Evolutionary conservation across 1,284 basidiomycete species (phyloP).

Genomic region (Phenoliferia sp.): DNA sequence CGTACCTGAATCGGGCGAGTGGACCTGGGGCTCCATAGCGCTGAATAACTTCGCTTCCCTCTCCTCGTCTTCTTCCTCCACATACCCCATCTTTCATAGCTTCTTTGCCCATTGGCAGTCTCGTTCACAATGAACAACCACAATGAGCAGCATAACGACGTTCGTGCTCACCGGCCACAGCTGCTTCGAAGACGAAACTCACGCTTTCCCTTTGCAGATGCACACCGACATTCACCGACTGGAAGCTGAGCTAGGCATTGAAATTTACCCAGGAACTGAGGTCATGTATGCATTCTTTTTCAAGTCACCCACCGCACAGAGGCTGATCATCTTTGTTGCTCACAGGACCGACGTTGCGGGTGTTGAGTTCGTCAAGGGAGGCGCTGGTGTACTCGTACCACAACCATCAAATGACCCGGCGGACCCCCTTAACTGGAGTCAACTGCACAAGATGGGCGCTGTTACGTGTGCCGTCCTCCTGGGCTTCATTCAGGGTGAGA

Average conservation of each 20-base stretch:
- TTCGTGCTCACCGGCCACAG: too few species aligned
- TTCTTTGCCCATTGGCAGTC: too few species aligned
- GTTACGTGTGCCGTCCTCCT: neutral
- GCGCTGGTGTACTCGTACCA: neutral
- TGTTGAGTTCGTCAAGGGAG: slow-evolving; percentile 2
- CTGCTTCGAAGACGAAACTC: too few species aligned
- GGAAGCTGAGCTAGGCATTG: slow-evolving; percentile 1
- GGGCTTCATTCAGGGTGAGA: slow-evolving; percentile 6
- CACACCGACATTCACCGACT: slow-evolving; percentile 7
- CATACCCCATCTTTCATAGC: too few species aligned
- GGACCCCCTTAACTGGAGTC: slow-evolving; percentile 4
- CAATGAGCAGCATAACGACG: too few species aligned
- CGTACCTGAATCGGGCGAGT: too few species aligned
- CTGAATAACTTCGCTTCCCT: too few species aligned
- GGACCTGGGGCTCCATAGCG: too few species aligned
- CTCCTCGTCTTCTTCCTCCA: too few species aligned
- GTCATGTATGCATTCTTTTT: neutral
- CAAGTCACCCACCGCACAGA: neutral
- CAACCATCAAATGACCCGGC: neutral
- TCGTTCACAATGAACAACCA: too few species aligned
- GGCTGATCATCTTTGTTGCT: neutral
- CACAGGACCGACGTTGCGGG: neutral
- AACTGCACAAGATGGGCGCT: neutral
- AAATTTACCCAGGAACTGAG: slow-evolving; percentile 6
- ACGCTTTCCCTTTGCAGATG: too few species aligned